phyloP scores from a whole-genome alignment of 352 stramenopile species.

The Ophiocytium majus region DNA sequence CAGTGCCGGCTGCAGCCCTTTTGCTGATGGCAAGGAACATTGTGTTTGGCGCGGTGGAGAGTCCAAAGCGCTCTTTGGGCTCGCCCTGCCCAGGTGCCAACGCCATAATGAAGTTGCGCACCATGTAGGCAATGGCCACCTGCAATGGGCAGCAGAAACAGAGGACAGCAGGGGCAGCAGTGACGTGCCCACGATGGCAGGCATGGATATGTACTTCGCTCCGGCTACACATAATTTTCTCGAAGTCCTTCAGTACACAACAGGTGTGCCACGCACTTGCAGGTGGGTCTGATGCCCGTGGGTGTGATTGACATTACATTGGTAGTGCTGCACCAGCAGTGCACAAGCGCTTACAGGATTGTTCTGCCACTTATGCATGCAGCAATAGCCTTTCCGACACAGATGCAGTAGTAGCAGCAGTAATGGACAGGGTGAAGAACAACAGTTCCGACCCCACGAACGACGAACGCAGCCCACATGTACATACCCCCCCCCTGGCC shows the following conservation, averaged over 20 bases:
- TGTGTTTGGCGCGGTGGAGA: not conserved
- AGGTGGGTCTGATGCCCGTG: not conserved
- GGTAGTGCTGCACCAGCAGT: not conserved
- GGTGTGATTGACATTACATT: not conserved
- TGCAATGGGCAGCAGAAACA: no score
- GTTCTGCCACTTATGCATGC: no score
- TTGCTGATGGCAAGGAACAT: not conserved
- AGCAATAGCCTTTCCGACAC: no score
- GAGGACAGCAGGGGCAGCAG: not conserved
- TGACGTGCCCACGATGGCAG: no score
- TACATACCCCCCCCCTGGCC: no score
- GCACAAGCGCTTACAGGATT: no score
- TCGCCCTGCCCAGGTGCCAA: not conserved
- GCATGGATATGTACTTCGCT: no score
- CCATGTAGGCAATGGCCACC: not conserved
- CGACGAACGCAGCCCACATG: no score
- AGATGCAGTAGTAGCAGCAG: not conserved
- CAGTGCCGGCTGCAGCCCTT: no score
- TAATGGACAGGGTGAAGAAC: no score
- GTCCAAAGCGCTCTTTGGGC: not conserved
- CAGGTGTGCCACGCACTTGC: not conserved
- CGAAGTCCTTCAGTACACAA: not conserved
- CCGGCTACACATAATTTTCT: no score
- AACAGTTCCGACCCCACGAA: no score
- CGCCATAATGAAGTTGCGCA: not conserved